Evolutionary conservation across 306 rosid species (phyloP).

Genomic region (Adenanthera pavonina): DNA sequence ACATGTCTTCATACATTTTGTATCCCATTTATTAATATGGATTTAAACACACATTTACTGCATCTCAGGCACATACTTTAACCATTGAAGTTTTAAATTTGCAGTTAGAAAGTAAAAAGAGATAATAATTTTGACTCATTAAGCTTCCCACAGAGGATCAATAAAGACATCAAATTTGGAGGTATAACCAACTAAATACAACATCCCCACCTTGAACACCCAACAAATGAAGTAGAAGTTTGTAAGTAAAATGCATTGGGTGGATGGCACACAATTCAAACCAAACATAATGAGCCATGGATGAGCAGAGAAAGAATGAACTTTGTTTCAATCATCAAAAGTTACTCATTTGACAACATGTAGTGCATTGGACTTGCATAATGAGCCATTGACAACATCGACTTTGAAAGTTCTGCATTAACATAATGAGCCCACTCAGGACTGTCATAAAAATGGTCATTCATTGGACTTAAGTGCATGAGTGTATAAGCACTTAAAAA

Average conservation of each 20-base stretch:
- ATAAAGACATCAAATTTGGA: background rate
- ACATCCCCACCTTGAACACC: slow-evolving; percentile 6
- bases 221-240: background rate
- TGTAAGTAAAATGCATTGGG: background rate
- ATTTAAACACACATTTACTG: background rate
- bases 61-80: background rate
- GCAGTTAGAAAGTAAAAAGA: background rate
- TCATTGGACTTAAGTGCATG: too few species aligned
- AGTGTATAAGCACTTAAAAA: too few species aligned
- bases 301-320: background rate
- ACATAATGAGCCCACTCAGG: too few species aligned
- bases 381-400: too few species aligned
- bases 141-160: background rate
- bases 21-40: background rate
- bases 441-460: too few species aligned
- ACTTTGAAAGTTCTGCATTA: too few species aligned
- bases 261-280: background rate
- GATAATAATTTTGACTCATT: background rate
- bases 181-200: background rate
- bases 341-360: too few species aligned
- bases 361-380: too few species aligned
- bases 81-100: background rate
- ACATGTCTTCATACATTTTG: background rate
- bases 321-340: background rate
- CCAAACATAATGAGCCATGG: background rate